Conservation (phyloP, 176 grass and related monocot species). For the Carex parvula region DNA sequence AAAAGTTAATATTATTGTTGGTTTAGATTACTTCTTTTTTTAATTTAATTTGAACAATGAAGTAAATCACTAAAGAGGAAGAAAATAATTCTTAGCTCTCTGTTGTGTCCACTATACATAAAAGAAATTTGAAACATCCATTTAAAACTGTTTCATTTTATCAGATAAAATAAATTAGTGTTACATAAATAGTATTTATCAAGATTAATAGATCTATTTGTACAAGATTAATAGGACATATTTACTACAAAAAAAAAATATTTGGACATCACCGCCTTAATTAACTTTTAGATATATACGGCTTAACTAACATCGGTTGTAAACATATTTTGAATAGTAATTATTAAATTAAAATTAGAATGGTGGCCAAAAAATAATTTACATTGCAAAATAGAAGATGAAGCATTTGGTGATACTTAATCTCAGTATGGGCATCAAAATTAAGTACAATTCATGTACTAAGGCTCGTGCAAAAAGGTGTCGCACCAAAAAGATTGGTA, state of each 20-base stretch:
- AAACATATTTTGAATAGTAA: neutral
- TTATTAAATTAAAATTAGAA: too few relatives aligned
- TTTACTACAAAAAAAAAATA: neutral
- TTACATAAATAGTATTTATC: neutral
- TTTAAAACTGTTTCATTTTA: too few relatives aligned
- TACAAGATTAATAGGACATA: neutral
- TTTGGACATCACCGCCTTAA: neutral
- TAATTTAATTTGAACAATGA: too few relatives aligned
- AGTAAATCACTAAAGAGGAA: too few relatives aligned
- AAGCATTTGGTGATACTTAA: neutral
- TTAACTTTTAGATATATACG: neutral
- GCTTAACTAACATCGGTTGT: neutral
- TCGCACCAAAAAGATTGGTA: neutral
- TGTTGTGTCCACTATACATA: too few relatives aligned
- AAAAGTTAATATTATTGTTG: too few relatives aligned
- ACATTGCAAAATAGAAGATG: neutral
- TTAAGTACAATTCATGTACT: too few relatives aligned
- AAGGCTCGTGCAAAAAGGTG: neutral
- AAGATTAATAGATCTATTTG: neutral
- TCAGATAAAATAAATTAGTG: neutral
- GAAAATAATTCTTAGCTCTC: too few relatives aligned
- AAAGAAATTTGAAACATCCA: too few relatives aligned
- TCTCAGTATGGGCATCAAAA: neutral
- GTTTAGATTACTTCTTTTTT: too few relatives aligned
- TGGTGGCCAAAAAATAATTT: too few relatives aligned